Percentiles rank a stretch among this genome's conserved stretches.
phyloP scores from a whole-genome alignment of 2,329 filamentous ascomycete species.

The Arthrobotrys sinensis region DNA sequence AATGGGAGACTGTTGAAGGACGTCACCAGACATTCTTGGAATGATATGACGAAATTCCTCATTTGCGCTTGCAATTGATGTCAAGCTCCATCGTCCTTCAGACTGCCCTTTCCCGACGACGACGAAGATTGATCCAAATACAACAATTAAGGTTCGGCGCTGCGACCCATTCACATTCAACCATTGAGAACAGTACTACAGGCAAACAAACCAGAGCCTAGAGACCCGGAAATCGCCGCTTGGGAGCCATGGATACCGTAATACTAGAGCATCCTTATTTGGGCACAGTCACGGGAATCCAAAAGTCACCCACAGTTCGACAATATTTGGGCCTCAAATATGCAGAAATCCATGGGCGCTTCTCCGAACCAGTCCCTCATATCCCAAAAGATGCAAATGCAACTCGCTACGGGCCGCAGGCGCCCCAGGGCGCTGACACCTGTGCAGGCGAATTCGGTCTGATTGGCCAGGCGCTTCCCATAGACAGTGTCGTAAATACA shows the following conservation, averaged over 20 bases:
- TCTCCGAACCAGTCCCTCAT: conserved; percentile 47
- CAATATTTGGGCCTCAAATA: conserved; percentile 55
- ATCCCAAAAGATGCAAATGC: conserved; percentile 40
- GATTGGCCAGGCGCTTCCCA: conserved; percentile 37
- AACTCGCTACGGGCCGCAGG: conserved; percentile 49
- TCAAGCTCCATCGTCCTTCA: neutral
- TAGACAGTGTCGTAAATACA: conserved; percentile 34
- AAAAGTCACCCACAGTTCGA: conserved; percentile 37
- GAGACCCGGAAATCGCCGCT: no score
- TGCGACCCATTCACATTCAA: no score
- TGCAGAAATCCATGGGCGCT: conserved; percentile 41
- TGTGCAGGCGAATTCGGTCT: conserved; percentile 46
- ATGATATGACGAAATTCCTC: neutral
- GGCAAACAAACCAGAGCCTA: neutral
- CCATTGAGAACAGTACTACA: neutral
- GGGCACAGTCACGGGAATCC: conserved; percentile 30
- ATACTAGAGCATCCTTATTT: conserved; percentile 42
- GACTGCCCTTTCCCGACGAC: neutral
- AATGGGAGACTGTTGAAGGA: conserved; percentile 5
- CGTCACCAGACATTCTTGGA: conserved; percentile 15
- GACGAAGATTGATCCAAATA: no score
- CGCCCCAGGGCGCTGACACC: conserved; percentile 48
- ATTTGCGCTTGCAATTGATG: neutral
- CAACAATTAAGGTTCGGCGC: no score
- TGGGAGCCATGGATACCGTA: conserved; percentile 29